A percentile compares a stretch with the other conserved stretches of the same genome.
Evolutionary conservation across 116 monocot genomes (phyloP).

Genomic region (Posidonia oceanica): DNA sequence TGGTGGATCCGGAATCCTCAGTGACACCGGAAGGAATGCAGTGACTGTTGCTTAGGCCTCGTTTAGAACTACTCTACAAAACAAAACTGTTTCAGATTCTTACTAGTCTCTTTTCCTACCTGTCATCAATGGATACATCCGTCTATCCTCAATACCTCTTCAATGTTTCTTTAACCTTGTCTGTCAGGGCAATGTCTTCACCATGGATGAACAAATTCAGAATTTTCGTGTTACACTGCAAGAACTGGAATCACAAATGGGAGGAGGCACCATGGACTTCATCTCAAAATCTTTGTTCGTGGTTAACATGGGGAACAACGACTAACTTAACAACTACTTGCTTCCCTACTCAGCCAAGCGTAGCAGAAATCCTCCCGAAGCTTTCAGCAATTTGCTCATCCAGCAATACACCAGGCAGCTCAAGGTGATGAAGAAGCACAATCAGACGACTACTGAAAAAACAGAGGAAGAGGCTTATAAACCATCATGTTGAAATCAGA

Average conservation of each 20-base stretch:
- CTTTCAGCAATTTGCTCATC: slow-evolving; percentile 35
- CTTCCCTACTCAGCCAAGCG: slow-evolving; percentile 50
- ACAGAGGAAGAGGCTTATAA: no score
- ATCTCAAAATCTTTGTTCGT: slow-evolving; percentile 39
- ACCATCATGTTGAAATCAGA: no score
- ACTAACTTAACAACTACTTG: slow-evolving; percentile 81
- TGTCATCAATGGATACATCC: no score
- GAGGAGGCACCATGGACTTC: slow-evolving; percentile 20
- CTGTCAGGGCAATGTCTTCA: slow-evolving; percentile 33
- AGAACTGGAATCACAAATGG: slow-evolving; percentile 27
- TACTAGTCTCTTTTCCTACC: no score
- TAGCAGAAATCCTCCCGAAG: slow-evolving; percentile 26
- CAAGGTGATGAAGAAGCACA: slow-evolving; percentile 11
- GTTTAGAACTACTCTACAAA: no score
- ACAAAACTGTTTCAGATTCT: no score
- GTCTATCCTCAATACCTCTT: no score
- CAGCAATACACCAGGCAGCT: slow-evolving; percentile 39
- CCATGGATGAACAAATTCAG: slow-evolving; percentile 60
- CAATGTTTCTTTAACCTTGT: no score
- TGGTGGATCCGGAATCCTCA: slow-evolving; percentile 54
- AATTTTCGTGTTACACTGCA: slow-evolving; percentile 51
- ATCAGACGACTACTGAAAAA: no score
- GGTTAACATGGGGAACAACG: slow-evolving; percentile 67
- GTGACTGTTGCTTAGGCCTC: no score
- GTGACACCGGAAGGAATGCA: slow-evolving; percentile 29